These are phyloP conservation scores for Chlorociboria aeruginascens DNA, from an alignment of 495 filamentous ascomycete genomes.

Conservation along the genomic window DNA sequence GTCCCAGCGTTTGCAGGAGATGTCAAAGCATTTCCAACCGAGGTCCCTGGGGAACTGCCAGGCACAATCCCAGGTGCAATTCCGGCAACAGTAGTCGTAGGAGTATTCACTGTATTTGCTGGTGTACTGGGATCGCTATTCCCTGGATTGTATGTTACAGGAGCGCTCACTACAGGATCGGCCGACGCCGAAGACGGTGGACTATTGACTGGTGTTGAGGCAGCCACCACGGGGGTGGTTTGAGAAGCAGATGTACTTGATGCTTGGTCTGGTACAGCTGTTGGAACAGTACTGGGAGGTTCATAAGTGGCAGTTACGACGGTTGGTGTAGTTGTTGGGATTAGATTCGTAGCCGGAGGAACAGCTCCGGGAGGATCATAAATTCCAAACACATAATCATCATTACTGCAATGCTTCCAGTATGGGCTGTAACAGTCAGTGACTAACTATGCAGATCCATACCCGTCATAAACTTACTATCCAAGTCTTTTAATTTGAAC, in stretches of 20 bases:
- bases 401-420: conserved; percentile 8
- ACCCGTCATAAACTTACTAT: conserved; percentile 3
- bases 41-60: not conserved
- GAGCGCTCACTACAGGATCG: no score
- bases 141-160: no score
- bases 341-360: not conserved
- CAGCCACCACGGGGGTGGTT: no score
- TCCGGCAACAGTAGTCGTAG: no score
- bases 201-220: no score
- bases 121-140: no score
- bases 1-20: no score
- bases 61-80: not conserved
- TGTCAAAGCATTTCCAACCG: no score
- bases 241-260: not conserved
- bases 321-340: not conserved
- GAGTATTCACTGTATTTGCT: no score
- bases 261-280: not conserved
- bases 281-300: not conserved
- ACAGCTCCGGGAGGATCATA: conserved; percentile 15
- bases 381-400: conserved; percentile 4
- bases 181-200: no score
- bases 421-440: conserved; percentile 1
- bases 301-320: not conserved
- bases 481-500: conserved; percentile 4
- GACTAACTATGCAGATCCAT: not conserved